A percentile compares a stretch with the other conserved stretches of the same genome.
These are phyloP conservation scores for Apophysomyces variabilis DNA, from an alignment of 371 early-diverging fungal genomes.

Conservation along the genomic window DNA sequence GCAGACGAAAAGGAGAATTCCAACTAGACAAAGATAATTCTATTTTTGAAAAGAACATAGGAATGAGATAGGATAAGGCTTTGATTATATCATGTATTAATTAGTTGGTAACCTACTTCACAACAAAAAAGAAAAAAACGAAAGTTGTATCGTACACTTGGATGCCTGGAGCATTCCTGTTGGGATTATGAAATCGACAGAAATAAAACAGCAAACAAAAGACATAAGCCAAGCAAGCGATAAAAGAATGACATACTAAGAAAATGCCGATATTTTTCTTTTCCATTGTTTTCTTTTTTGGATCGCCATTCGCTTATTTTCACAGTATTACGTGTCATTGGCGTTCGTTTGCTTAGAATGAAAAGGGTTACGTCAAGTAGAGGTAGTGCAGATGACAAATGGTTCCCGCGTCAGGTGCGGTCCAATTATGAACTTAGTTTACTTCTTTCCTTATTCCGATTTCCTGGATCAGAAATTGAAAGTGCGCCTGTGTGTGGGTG, in stretches of 20 bases:
- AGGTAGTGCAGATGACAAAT: not conserved
- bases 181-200: not conserved
- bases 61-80: not conserved
- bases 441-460: too few relatives aligned
- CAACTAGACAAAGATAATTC: not conserved
- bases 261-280: too few relatives aligned
- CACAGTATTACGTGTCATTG: too few relatives aligned
- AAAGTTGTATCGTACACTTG: conserved; percentile 1
- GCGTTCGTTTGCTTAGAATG: too few relatives aligned
- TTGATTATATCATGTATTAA: not conserved
- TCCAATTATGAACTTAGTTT: too few relatives aligned
- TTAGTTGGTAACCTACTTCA: not conserved
- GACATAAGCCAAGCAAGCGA: too few relatives aligned
- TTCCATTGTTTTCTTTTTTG: too few relatives aligned
- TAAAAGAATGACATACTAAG: too few relatives aligned
- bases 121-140: not conserved
- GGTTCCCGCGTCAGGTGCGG: too few relatives aligned
- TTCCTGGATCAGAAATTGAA: too few relatives aligned
- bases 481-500: too few relatives aligned
- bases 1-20: not conserved
- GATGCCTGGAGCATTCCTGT: conserved; percentile 7
- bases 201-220: not conserved
- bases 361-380: not conserved
- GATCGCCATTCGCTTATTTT: too few relatives aligned
- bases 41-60: not conserved